Evolutionary conservation across 768 basidiomycete genomes (phyloP), one percentile per base, ranked within the genome.

Genomic region (Crassisporium funariophilum): DNA sequence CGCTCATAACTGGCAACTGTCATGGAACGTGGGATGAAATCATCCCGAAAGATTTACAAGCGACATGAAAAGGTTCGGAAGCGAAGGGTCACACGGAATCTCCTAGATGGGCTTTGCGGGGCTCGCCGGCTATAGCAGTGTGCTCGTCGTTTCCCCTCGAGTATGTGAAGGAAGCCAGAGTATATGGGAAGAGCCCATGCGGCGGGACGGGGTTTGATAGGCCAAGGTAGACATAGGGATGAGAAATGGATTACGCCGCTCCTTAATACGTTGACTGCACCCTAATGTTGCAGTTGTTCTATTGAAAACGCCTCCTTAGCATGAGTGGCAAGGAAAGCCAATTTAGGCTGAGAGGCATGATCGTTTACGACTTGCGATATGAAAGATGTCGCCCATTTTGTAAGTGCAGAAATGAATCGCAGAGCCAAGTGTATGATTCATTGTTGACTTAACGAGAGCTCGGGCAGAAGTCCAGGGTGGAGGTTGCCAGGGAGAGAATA

Each of bases 41-140:
- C 45, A 46, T 46, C 25, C 25, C 17, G 25, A 5, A n/a, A n/a
- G n/a, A n/a, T n/a, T n/a, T n/a, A n/a, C n/a, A n/a, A n/a, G n/a
- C 33, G 41, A 29, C 22, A 16, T 22, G 21, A 41, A 21, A 25
- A 23, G 23, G 25, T 24, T 51, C 49, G 49, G 49, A 38, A 51
- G 49, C 49, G 49, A 51, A 19, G 24, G 31, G 5, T n/a, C n/a
- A n/a, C 11, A 31, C 3, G 11, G n/a, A 5, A 11, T 31, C 11
- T 31, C 10, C 10, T 31, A n/a, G 29, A 10, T 31, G 5, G 29
- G 29, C n/a, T 31, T 31, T 31, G 29, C 11, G 29, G 29, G 29
- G 29, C 29, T n/a, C n/a, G 29, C 29, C n/a, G n/a, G 29, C n/a
- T 31, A 31, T 31, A 31, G 29, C 5, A 5, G 29, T 31, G 29